phyloP scores from a whole-genome alignment of 805 yeast species.

The Nakazawaea molendinolei region DNA sequence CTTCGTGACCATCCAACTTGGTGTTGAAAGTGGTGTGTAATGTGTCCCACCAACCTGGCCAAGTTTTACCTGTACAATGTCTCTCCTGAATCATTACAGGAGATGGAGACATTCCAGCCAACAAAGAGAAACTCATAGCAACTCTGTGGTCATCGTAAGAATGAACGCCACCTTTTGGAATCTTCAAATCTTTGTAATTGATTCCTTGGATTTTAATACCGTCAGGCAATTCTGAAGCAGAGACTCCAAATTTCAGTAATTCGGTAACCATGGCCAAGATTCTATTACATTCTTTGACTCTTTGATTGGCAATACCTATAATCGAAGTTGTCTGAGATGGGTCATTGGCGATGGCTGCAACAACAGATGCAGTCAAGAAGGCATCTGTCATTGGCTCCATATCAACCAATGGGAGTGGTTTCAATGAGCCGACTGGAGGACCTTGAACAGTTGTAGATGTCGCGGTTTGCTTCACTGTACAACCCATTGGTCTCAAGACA shows the following conservation, averaged over 20 bases:
- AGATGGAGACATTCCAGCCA: slow-evolving; percentile 59
- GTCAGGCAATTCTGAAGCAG: slow-evolving; percentile 79
- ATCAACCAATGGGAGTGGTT: slow-evolving; percentile 70
- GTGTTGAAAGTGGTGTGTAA: slow-evolving; percentile 64
- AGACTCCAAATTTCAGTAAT: slow-evolving; percentile 85
- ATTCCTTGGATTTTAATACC: slow-evolving; percentile 86
- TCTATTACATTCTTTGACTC: slow-evolving; percentile 96
- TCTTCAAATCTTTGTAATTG: slow-evolving; percentile 38
- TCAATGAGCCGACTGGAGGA: slow-evolving; percentile 63
- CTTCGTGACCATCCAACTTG: slow-evolving; percentile 66
- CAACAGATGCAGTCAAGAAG: slow-evolving; percentile 91
- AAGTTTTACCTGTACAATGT: slow-evolving; percentile 91
- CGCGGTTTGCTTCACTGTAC: slow-evolving; percentile 74
- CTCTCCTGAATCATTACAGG: slow-evolving; percentile 78
- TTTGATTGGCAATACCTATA: slow-evolving; percentile 94
- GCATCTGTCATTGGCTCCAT: slow-evolving; percentile 99
- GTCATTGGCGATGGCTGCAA: slow-evolving; percentile 82
- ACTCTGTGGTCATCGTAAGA: slow-evolving; percentile 96
- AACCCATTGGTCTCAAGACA: slow-evolving; percentile 93
- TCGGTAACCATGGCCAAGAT: slow-evolving; percentile 91
- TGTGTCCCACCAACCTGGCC: slow-evolving; percentile 99
- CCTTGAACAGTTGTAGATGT: slow-evolving; percentile 91
- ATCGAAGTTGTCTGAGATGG: slow-evolving; percentile 61
- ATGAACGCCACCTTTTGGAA: slow-evolving; percentile 58
- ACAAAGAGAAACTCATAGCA: slow-evolving; percentile 91